A percentile compares a stretch with the other conserved stretches of the same genome.
phyloP scores from a whole-genome alignment of 139 green algal species.

The Chlorella sp. region DNA sequence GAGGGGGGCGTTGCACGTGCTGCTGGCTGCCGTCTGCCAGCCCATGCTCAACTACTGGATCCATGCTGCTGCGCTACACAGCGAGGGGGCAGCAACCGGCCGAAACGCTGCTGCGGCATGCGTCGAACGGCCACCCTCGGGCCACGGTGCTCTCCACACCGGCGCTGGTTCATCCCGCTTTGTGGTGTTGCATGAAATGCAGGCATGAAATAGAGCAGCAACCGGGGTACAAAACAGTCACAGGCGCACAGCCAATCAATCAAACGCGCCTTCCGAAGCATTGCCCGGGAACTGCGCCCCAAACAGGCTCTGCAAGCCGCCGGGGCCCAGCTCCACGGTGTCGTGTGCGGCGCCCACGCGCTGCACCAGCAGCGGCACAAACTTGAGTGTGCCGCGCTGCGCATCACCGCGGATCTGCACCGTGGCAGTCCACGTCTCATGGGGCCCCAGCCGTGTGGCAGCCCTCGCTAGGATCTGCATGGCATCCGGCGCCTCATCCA shows the following conservation, averaged over 20 bases:
- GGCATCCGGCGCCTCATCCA: conserved; percentile 3
- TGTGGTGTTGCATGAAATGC: too few relatives aligned
- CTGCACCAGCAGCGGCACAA: conserved; percentile 32
- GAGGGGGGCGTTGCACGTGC: too few relatives aligned
- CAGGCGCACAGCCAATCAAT: not conserved
- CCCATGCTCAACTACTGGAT: too few relatives aligned
- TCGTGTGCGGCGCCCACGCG: conserved; percentile 1
- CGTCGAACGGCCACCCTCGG: too few relatives aligned
- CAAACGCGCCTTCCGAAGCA: not conserved
- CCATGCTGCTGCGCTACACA: too few relatives aligned
- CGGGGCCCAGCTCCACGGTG: not conserved
- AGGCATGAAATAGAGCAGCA: not conserved
- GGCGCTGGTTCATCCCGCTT: too few relatives aligned
- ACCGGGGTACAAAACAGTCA: not conserved
- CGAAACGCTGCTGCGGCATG: too few relatives aligned
- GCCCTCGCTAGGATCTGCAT: not conserved
- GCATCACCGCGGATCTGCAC: conserved; percentile 23
- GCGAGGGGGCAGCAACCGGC: too few relatives aligned
- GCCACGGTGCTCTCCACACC: too few relatives aligned
- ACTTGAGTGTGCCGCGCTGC: conserved; percentile 14
- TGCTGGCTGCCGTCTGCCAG: too few relatives aligned
- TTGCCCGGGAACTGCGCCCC: conserved; percentile 17
- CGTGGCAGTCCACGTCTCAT: conserved; percentile 20
- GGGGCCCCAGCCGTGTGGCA: not conserved
- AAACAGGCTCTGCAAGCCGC: not conserved